phyloP scores from a whole-genome alignment of 2,329 filamentous ascomycete species.

The Alternaria metachromatica region DNA sequence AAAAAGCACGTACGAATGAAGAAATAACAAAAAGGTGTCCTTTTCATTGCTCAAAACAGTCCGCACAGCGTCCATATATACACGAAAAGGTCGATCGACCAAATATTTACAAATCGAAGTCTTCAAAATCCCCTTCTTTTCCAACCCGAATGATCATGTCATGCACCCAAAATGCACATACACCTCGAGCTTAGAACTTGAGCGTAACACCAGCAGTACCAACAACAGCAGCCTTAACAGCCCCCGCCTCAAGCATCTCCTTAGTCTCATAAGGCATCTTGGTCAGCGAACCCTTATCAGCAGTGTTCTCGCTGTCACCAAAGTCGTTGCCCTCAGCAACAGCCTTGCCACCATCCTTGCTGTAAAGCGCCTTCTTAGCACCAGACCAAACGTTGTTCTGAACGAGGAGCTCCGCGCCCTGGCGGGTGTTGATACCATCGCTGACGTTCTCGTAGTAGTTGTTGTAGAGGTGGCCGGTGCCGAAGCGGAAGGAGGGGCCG shows the following conservation, averaged over 20 bases:
- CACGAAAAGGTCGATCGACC: background rate
- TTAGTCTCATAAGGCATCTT: conserved; percentile 45
- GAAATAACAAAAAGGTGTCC: background rate
- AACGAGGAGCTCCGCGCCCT: conserved; percentile 53
- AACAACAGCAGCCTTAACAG: conserved; percentile 50
- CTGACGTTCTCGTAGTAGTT: conserved; percentile 51
- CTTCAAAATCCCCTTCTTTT: background rate
- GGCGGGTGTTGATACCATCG: conserved; percentile 53
- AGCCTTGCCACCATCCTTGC: conserved; percentile 45
- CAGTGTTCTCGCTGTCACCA: conserved; percentile 42
- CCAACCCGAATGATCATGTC: background rate
- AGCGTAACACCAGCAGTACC: conserved; percentile 50
- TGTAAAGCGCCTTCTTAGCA: conserved; percentile 45
- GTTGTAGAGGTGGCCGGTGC: conserved; percentile 69
- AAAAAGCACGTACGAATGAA: background rate
- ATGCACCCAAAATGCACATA: background rate
- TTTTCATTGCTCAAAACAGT: conserved; percentile 2
- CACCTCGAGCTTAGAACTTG: conserved; percentile 4
- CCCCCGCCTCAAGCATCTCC: conserved; percentile 40
- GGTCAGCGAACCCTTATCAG: conserved; percentile 41
- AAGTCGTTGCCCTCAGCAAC: conserved; percentile 50
- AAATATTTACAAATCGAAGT: background rate
- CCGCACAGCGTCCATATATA: conserved; percentile 12
- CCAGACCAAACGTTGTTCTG: conserved; percentile 50
- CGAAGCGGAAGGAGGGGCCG: conserved; percentile 69